Conservation (phyloP, 2,329 filamentous ascomycete species). For the Aspergillus glaucus region DNA sequence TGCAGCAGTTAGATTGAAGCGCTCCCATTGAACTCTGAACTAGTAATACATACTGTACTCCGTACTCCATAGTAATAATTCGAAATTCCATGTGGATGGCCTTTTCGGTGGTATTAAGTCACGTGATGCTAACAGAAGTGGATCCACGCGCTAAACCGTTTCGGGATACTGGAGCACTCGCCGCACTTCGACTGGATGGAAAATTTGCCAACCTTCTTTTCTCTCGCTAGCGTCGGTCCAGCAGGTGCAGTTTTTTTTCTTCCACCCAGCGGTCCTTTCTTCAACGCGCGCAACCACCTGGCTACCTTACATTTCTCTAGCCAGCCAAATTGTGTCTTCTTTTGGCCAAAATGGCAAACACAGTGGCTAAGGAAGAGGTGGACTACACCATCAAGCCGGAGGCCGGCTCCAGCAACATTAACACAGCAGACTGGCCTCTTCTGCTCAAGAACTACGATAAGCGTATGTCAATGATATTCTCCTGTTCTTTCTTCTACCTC, state of each 20-base stretch:
- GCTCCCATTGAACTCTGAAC: too few relatives aligned
- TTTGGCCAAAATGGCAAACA: conserved; percentile 25
- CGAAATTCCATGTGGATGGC: background rate
- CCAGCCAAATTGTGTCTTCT: conserved; percentile 12
- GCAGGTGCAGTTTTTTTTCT: conserved; percentile 15
- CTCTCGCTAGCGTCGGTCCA: conserved; percentile 16
- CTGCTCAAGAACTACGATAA: conserved; percentile 95
- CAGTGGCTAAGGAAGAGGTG: conserved; percentile 55
- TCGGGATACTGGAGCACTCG: conserved; percentile 11
- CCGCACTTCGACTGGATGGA: conserved; percentile 15
- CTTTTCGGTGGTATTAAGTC: conserved; percentile 12
- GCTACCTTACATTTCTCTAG: conserved; percentile 9
- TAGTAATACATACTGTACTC: too few relatives aligned
- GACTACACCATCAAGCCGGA: conserved; percentile 91
- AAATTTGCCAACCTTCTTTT: conserved; percentile 21
- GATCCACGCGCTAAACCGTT: conserved; percentile 14
- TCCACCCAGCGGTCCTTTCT: conserved; percentile 10
- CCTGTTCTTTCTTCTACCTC: background rate
- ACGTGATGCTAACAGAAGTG: too few relatives aligned
- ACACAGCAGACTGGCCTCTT: conserved; percentile 87
- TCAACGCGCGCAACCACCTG: conserved; percentile 13
- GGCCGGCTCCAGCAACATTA: conserved; percentile 67
- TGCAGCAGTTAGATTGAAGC: too few relatives aligned
- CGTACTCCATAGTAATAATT: too few relatives aligned
- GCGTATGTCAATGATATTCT: conserved; percentile 50